phyloP scores from a whole-genome alignment of 345 rosid species.

The Streptanthus diversifolius region DNA sequence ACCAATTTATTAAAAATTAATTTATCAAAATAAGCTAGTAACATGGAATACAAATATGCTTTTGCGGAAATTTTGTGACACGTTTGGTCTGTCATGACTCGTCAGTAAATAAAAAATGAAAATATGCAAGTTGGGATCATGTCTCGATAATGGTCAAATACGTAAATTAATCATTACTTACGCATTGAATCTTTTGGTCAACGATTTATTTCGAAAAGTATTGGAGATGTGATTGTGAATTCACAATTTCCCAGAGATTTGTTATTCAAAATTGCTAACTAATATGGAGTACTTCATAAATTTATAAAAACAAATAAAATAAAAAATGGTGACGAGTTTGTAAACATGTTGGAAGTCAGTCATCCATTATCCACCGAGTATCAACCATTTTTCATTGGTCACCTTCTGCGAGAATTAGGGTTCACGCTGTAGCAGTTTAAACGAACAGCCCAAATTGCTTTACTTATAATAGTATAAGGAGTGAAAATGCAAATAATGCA shows the following conservation, averaged over 20 bases:
- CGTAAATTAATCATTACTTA: not conserved
- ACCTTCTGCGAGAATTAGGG: not conserved
- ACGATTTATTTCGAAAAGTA: too few species aligned
- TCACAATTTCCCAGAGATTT: too few species aligned
- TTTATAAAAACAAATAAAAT: too few species aligned
- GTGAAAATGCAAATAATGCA: not conserved
- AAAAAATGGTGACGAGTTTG: too few species aligned
- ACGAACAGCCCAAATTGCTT: not conserved
- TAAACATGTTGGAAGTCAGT: not conserved
- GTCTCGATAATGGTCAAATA: conserved; percentile 4
- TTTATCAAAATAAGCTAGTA: not conserved
- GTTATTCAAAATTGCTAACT: too few species aligned
- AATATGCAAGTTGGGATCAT: not conserved
- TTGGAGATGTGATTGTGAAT: not conserved
- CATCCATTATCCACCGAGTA: not conserved
- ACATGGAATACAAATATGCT: not conserved
- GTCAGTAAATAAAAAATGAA: not conserved
- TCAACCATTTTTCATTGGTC: not conserved
- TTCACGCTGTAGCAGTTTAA: not conserved
- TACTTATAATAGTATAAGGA: not conserved
- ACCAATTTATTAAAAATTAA: not conserved
- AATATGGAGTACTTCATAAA: too few species aligned
- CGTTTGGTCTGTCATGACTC: not conserved
- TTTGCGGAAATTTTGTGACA: not conserved
- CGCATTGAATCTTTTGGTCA: not conserved